Base-by-base conservation (phyloP, 83 land plant genomes). In the Picea abies region DNA sequence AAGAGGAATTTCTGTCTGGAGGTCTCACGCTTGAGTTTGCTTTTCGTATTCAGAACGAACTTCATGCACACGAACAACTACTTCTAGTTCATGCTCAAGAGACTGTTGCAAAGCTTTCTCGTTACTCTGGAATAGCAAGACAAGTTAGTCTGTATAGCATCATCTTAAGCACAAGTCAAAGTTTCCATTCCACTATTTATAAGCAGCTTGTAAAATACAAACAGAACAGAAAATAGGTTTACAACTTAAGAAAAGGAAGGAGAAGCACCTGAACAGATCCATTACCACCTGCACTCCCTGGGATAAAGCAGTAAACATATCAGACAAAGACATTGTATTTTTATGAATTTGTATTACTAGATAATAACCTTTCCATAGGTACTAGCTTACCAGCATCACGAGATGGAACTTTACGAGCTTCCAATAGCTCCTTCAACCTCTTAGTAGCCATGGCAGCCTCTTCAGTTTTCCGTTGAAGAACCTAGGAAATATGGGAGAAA, bases 51-150 rank as follows among this genome's bases (percentile, higher is more conserved):
- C 91, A 39, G 88, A 80, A n/a, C 99, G 97, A n/a, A 97, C 99
- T 94, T 97, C 98, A 88, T 96, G 97, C 17, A 96, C 97, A 56
- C 92, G 91, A 12, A 90, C 89, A 12, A 89, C 91, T 49, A 97
- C 90, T 83, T 97, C 99, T 32, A 97, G 89, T 82, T 97, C 99
- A 85, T 94, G 92, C 76, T 97, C 99, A 66, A 97, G 86, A 52
- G 91, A 85, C 19, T 93, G 94, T 86, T 91, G 90, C 64, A 97
- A 63, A 58, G 89, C 88, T 88, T 94, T 89, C 73, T 82, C 85
- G 78, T 64, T 77, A 52, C 25, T 73, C 75, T 76, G 79, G 32
- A 52, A 52, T 23, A 23, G 26, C 49, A 76, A 49, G 6, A 7
- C 6, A 37, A 17, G 19, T 25, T 35, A 32, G 44, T 35, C 0